Conservation (phyloP, 495 filamentous ascomycete species). For the Physcia stellaris region DNA sequence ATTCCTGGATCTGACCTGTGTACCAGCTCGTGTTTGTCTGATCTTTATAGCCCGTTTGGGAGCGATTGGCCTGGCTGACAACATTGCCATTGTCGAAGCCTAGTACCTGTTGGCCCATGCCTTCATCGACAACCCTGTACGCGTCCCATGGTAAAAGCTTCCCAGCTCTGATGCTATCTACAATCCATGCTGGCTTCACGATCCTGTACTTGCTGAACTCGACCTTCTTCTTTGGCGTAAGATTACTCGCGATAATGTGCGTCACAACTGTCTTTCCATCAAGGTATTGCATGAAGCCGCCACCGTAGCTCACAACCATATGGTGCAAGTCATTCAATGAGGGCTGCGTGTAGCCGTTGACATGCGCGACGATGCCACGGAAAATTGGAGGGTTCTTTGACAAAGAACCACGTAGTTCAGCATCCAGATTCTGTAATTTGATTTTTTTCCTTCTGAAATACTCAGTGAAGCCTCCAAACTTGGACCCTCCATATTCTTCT, state of each 20-base stretch:
- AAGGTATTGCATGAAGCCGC: constrained; percentile 88
- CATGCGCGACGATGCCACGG: constrained; percentile 73
- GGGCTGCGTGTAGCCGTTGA: constrained; percentile 90
- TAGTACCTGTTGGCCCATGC: constrained; percentile 58
- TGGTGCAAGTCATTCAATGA: constrained; percentile 75
- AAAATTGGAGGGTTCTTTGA: constrained; percentile 69
- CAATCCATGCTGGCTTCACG: constrained; percentile 92
- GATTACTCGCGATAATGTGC: constrained; percentile 80
- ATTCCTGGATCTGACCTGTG: constrained; percentile 47
- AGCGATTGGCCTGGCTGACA: constrained; percentile 48
- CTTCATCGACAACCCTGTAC: constrained; percentile 72
- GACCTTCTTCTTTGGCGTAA: constrained; percentile 82
- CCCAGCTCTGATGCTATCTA: constrained; percentile 72
- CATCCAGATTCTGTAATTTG: constrained; percentile 88
- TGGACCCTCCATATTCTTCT: constrained; percentile 80
- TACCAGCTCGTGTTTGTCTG: constrained; percentile 72
- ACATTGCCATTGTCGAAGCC: constrained; percentile 62
- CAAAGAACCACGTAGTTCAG: constrained; percentile 55
- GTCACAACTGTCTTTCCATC: constrained; percentile 86
- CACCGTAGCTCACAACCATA: constrained; percentile 79
- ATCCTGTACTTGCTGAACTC: constrained; percentile 80
- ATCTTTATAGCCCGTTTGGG: constrained; percentile 47
- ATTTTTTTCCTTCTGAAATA: constrained; percentile 91
- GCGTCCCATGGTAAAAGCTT: constrained; percentile 71
- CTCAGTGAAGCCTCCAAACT: constrained; percentile 76